These are phyloP conservation scores for Globomyces pollinis-pini DNA, from an alignment of 192 early-diverging fungal species.

Conservation along the genomic window DNA sequence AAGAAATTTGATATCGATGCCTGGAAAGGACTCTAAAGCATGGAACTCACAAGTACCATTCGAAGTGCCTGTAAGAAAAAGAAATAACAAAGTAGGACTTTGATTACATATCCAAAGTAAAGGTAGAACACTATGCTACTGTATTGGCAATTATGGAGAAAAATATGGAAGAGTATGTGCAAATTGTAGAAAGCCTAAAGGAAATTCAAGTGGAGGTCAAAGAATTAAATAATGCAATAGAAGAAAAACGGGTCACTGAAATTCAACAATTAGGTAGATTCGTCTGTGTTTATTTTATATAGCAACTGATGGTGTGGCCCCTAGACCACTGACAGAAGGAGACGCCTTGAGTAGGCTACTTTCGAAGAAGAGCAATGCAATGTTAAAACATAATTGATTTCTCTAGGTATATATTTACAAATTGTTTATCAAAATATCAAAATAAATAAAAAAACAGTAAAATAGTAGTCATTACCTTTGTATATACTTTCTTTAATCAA, in stretches of 20 bases:
- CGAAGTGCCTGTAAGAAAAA: conserved; percentile 28
- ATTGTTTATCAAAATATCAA: too few relatives aligned
- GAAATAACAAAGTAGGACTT: conserved; percentile 9
- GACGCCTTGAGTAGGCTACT: not conserved
- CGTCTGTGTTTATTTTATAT: too few relatives aligned
- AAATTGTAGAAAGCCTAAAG: conserved; percentile 22
- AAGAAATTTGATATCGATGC: conserved; percentile 14
- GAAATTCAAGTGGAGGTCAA: conserved; percentile 18
- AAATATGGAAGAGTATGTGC: conserved; percentile 28
- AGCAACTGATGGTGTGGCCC: not conserved
- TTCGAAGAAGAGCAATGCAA: not conserved
- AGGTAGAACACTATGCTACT: conserved; percentile 35
- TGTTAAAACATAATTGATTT: too few relatives aligned
- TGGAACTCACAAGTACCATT: conserved; percentile 37
- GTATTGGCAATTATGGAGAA: conserved; percentile 34
- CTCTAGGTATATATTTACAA: too few relatives aligned
- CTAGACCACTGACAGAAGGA: not conserved
- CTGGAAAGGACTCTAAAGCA: conserved; percentile 10
- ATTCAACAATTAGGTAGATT: too few relatives aligned
- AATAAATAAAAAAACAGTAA: too few relatives aligned
- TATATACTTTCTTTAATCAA: too few relatives aligned
- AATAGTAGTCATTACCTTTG: too few relatives aligned
- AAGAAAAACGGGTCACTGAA: not conserved
- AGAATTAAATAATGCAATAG: conserved; percentile 4
- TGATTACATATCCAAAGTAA: conserved; percentile 33